A percentile compares a stretch with the other conserved stretches of the same genome.
Evolutionary conservation across 2,329 filamentous ascomycete genomes (phyloP).

Genomic region (Penicillium frequentans): DNA sequence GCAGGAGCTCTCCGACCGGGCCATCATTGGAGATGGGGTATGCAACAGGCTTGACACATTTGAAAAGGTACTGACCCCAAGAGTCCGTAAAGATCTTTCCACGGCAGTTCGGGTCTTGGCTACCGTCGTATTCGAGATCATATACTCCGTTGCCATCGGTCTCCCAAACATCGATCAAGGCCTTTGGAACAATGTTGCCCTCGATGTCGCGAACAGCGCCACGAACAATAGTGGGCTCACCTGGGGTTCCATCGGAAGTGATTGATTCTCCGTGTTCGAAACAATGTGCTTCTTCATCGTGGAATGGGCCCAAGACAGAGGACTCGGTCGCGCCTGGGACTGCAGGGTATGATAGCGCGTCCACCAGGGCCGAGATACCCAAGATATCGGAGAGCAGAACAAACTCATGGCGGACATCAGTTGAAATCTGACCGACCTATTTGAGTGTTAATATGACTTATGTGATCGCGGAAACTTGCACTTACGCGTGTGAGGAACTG

Average conservation of each 20-base stretch:
- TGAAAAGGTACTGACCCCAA: not conserved
- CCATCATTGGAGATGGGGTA: not conserved
- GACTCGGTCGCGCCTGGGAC: not conserved
- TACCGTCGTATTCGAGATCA: not conserved
- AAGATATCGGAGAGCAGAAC: not conserved
- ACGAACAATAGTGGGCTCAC: not conserved
- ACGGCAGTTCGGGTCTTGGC: not conserved
- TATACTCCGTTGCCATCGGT: not conserved
- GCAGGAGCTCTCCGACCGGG: not conserved
- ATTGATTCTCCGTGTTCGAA: not conserved
- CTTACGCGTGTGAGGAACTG: slow-evolving; percentile 50
- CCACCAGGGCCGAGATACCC: not conserved
- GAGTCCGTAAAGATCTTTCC: not conserved
- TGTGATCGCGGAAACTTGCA: not conserved
- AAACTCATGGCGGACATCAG: not conserved
- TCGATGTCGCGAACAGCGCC: not conserved
- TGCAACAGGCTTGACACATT: not conserved
- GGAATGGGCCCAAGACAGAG: not conserved
- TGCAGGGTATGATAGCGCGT: not conserved
- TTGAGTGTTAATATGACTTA: not conserved
- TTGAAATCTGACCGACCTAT: not conserved
- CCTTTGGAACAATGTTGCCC: not conserved
- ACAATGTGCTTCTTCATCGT: not conserved
- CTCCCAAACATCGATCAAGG: not conserved
- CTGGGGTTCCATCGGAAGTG: not conserved